These are phyloP conservation scores for Sporothrix schenckii DNA, from an alignment of 2,329 filamentous ascomycete genomes.

Conservation along the genomic window DNA sequence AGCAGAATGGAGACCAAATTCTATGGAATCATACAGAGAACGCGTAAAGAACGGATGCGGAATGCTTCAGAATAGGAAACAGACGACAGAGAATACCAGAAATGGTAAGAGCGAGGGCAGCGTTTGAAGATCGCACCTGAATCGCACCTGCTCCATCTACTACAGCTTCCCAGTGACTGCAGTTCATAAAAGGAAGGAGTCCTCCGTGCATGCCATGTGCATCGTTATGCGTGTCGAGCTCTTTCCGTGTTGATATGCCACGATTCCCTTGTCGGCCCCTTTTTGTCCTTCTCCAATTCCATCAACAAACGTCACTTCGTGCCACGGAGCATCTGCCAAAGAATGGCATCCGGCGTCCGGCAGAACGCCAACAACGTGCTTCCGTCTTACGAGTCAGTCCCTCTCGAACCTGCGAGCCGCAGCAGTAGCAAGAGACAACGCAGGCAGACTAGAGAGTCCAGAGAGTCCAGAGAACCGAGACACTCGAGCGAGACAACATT, in stretches of 20 bases:
- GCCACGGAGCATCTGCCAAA: neutral
- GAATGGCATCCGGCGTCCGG: conserved; percentile 2
- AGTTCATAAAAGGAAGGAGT: conserved; percentile 9
- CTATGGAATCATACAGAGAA: neutral
- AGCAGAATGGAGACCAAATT: neutral
- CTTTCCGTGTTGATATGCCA: neutral
- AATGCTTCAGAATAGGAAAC: neutral
- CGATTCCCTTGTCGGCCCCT: neutral
- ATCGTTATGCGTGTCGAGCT: neutral
- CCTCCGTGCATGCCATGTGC: neutral
- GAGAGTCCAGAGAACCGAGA: conserved; percentile 17
- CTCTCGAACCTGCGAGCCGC: neutral
- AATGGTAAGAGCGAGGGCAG: neutral
- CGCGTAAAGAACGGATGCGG: neutral
- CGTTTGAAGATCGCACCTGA: too few species aligned
- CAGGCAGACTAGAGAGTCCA: conserved; percentile 11
- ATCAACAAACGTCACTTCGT: neutral
- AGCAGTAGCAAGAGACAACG: neutral
- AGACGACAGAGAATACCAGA: neutral
- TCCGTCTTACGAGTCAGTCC: conserved; percentile 3
- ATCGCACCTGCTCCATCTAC: too few species aligned
- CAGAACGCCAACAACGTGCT: conserved; percentile 1
- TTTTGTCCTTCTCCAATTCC: neutral
- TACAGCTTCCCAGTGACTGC: neutral
- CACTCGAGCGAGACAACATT: conserved; percentile 3